Percentiles rank a stretch among this genome's conserved stretches.
Evolutionary conservation across 2,329 filamentous ascomycete genomes (phyloP).

Genomic region (Epichloe bromicola): DNA sequence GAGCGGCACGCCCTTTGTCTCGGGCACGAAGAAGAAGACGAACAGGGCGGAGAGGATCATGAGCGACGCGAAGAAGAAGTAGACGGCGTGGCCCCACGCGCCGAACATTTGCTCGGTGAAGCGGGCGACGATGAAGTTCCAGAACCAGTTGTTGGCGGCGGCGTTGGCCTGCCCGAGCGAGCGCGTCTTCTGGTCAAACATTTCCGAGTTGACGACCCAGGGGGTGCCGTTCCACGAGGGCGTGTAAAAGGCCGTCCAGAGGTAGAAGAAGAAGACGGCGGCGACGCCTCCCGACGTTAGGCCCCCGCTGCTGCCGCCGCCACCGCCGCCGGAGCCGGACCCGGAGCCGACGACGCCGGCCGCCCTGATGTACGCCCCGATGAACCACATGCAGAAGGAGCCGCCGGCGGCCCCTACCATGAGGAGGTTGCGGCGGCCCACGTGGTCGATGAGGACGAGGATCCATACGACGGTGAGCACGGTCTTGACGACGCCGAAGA

Average conservation of each 20-base stretch:
- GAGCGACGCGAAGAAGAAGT: conserved; percentile 54
- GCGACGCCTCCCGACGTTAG: conserved; percentile 33
- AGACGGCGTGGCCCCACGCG: conserved; percentile 48
- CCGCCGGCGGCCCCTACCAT: conserved; percentile 50
- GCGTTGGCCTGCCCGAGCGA: conserved; percentile 61
- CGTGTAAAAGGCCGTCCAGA: conserved; percentile 47
- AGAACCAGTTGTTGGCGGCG: conserved; percentile 60
- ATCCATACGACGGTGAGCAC: conserved; percentile 30
- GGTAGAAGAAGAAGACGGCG: conserved; percentile 55
- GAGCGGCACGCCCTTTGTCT: conserved; percentile 53
- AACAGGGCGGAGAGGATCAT: conserved; percentile 46
- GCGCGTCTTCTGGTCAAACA: conserved; percentile 53
- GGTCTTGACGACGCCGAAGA: conserved; percentile 17
- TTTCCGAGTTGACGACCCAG: conserved; percentile 65
- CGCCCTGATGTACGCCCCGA: conserved; percentile 32
- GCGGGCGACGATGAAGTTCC: conserved; percentile 55
- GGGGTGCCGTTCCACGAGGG: conserved; percentile 61
- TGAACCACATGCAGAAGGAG: conserved; percentile 53
- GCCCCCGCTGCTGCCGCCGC: conserved; percentile 21
- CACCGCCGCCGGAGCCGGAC: conserved; percentile 10
- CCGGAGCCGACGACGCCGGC: conserved; percentile 9
- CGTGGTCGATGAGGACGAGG: conserved; percentile 15
- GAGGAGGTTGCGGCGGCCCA: conserved; percentile 42
- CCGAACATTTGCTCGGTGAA: conserved; percentile 56
- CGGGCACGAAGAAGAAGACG: conserved; percentile 49